Base-by-base conservation (phyloP, 352 stramenopile genomes). In the Phytophthora megakarya region DNA sequence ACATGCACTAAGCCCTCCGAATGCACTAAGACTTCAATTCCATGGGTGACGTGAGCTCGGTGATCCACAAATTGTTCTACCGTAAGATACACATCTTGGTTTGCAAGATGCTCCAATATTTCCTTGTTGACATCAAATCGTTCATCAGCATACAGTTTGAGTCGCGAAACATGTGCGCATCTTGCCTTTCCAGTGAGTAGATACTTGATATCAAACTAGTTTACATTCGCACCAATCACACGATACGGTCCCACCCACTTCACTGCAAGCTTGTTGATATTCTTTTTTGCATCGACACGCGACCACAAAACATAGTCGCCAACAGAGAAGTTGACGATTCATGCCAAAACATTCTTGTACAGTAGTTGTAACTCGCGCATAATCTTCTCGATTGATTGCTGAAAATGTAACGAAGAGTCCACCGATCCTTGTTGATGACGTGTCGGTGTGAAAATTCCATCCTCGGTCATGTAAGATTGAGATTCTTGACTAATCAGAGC, bases 131-230 rank as follows among this genome's bases (percentile, higher is more conserved):
- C 42, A 13, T 61, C 23, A 15, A 53, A 22, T 9, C 42, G 46
- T 12, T 32, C 26, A 30, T 61, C 42, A 0, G 42, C 32, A 16
- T 61, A 61, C 5, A 33, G 21, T 13, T 61, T 61, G 19, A 61
- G 16, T 10, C 53, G 7, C 42, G 40, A 61, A 7, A 43, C 21
- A 47, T 61, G 52, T 3, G 37, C 39, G 1, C 5, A n/a, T 8
- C 40, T 15, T 3, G 26, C 51, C 18, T 9, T 26, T 25, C 18
- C 32, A 46, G 21, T 53, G 8, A 61, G 16, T 9, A 61, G 11
- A 5, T 48, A 44, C 33, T 63, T 23, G 33, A 63, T 55, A 19
- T 63, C 54, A 25, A 63, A 55, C 25, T 43, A 63, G 43, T 63
- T 55, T 15, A 13, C 13, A 12, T 63, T 63, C 12, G 43, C 13